A percentile compares a stretch with the other conserved stretches of the same genome.
These are phyloP conservation scores for Claviceps quebecensis DNA, from an alignment of 2,329 filamentous ascomycete species.

Conservation along the genomic window DNA sequence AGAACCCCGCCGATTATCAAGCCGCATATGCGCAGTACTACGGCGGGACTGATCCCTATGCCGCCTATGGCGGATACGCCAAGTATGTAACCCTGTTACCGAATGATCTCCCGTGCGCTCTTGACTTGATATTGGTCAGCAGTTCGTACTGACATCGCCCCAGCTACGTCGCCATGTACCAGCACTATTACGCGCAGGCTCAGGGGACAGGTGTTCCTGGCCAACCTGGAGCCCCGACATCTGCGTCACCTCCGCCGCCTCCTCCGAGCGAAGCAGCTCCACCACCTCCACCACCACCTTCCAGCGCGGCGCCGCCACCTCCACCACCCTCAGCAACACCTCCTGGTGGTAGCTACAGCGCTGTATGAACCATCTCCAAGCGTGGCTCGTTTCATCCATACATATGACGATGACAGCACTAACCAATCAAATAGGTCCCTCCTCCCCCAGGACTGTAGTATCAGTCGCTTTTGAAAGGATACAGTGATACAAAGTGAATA, in stretches of 20 bases:
- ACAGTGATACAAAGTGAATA: conserved; percentile 1
- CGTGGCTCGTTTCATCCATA: not conserved
- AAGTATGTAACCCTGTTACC: conserved; percentile 34
- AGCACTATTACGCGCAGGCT: conserved; percentile 48
- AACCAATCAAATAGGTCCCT: conserved; percentile 28
- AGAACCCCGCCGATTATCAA: conserved; percentile 45
- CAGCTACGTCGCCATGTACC: conserved; percentile 56
- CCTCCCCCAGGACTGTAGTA: conserved; percentile 40
- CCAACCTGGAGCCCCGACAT: conserved; percentile 29
- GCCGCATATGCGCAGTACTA: conserved; percentile 80
- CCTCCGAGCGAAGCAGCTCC: conserved; percentile 46
- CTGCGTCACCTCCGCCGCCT: conserved; percentile 44
- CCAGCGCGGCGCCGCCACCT: conserved; percentile 35
- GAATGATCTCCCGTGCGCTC: not conserved
- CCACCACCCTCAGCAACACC: conserved; percentile 32
- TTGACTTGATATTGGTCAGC: not conserved
- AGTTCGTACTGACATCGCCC: conserved; percentile 10
- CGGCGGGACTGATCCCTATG: conserved; percentile 64
- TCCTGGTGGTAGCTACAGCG: conserved; percentile 46
- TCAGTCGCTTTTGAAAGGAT: conserved; percentile 1
- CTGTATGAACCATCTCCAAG: conserved; percentile 35
- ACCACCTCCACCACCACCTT: conserved; percentile 38
- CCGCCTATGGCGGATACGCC: conserved; percentile 77
- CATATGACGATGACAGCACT: not conserved
- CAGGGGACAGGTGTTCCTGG: conserved; percentile 24